phyloP scores from a whole-genome alignment of 2,329 filamentous ascomycete species.

The Biscogniauxia marginata region DNA sequence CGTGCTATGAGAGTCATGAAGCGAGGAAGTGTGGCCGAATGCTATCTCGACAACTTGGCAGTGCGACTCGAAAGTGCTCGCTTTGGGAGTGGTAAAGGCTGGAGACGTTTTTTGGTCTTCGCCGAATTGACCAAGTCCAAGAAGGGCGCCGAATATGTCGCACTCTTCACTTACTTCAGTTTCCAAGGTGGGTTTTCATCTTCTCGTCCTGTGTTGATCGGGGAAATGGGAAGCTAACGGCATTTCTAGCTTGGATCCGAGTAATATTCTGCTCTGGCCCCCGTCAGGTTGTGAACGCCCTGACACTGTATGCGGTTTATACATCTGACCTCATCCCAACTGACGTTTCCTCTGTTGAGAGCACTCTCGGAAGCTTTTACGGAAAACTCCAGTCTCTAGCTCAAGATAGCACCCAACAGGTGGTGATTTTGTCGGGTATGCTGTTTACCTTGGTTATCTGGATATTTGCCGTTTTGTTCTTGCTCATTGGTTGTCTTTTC shows the following conservation, averaged over 20 bases:
- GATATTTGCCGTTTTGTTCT: slow-evolving; percentile 74
- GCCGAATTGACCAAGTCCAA: slow-evolving; percentile 86
- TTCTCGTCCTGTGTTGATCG: not conserved
- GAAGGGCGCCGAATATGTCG: slow-evolving; percentile 86
- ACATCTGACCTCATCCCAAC: slow-evolving; percentile 67
- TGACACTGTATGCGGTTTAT: slow-evolving; percentile 86
- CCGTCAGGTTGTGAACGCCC: slow-evolving; percentile 83
- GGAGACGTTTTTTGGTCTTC: slow-evolving; percentile 88
- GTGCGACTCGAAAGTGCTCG: slow-evolving; percentile 81
- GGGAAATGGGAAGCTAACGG: slow-evolving; percentile 17
- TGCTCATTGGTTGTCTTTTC: slow-evolving; percentile 73
- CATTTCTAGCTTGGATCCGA: slow-evolving; percentile 71
- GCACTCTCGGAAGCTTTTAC: slow-evolving; percentile 73
- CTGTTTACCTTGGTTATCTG: slow-evolving; percentile 87
- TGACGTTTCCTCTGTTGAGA: slow-evolving; percentile 52
- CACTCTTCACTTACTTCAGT: slow-evolving; percentile 85
- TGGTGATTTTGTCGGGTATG: slow-evolving; percentile 85
- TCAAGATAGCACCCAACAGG: slow-evolving; percentile 71
- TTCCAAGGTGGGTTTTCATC: slow-evolving; percentile 53
- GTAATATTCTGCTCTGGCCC: slow-evolving; percentile 89
- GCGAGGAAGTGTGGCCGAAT: slow-evolving; percentile 83
- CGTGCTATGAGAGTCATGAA: slow-evolving; percentile 78
- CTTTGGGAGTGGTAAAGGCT: slow-evolving; percentile 73
- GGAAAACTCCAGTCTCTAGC: slow-evolving; percentile 75
- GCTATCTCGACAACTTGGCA: slow-evolving; percentile 85